Conservation (phyloP, 164 flowering plant genomes). For the Vitis labrusca region DNA sequence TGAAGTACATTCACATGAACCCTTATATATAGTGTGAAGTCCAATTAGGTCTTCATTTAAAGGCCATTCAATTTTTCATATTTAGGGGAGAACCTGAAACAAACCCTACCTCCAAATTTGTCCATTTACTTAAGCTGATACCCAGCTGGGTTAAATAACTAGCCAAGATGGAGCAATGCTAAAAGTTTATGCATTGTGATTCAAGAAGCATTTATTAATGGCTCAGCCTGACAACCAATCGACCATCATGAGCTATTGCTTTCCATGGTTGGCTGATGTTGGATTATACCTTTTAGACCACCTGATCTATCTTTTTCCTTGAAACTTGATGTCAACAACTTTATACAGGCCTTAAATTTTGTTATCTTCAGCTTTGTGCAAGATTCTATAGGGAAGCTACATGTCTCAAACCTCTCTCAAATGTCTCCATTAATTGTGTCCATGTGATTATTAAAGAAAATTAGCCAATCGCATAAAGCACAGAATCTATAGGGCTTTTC, state of each 20-base stretch:
- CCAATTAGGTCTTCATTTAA: not conserved
- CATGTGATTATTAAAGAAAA: not conserved
- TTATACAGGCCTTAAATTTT: no score
- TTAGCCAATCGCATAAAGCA: not conserved
- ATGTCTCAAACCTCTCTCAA: not conserved
- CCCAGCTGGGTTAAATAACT: not conserved
- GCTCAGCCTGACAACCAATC: no score
- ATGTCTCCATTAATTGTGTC: no score
- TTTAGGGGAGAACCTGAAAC: not conserved
- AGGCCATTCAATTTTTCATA: not conserved
- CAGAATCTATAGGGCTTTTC: not conserved
- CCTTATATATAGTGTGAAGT: not conserved
- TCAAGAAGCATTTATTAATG: no score
- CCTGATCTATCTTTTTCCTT: not conserved
- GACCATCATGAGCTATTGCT: not conserved
- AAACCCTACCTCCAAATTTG: not conserved
- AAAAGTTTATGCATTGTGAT: no score
- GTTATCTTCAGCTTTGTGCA: not conserved
- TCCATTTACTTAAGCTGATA: not conserved
- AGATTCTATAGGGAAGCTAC: not conserved
- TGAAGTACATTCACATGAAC: constrained; percentile 7
- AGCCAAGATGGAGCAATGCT: no score
- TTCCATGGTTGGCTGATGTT: not conserved
- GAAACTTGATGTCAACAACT: not conserved
- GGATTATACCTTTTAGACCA: not conserved